Percentiles rank a stretch among this genome's conserved stretches.
Conservation (phyloP, 1,139 yeast species). For the Diutina ranongensis region DNA sequence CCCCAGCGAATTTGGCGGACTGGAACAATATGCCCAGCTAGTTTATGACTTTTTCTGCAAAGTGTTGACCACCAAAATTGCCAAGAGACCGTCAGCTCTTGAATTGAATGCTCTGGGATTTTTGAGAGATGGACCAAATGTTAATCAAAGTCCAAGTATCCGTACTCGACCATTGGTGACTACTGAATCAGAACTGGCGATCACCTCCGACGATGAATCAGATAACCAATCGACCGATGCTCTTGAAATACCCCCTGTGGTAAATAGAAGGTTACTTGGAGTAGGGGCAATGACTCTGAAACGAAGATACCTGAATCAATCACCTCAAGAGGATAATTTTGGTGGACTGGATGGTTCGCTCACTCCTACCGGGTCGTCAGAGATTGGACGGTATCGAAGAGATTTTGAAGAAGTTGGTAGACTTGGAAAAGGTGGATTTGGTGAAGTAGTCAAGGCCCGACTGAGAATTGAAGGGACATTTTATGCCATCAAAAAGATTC, state of each 20-base stretch:
- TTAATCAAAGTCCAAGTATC: not conserved
- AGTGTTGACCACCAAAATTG: constrained; percentile 54
- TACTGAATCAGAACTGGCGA: not conserved
- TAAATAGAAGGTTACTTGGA: not conserved
- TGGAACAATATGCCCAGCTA: constrained; percentile 23
- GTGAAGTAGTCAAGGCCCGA: constrained; percentile 92
- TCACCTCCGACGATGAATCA: not conserved
- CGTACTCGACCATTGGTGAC: not conserved
- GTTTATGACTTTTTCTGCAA: constrained; percentile 55
- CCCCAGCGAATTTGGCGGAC: constrained; percentile 17
- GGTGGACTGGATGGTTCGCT: not conserved
- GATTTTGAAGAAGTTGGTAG: constrained; percentile 92
- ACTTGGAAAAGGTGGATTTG: constrained; percentile 94
- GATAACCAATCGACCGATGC: not conserved
- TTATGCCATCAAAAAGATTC: constrained; percentile 87
- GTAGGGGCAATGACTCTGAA: not conserved
- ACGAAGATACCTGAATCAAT: constrained; percentile 2
- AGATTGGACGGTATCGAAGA: constrained; percentile 21
- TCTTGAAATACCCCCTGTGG: not conserved
- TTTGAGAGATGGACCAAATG: constrained; percentile 44
- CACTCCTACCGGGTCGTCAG: not conserved
- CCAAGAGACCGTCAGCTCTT: constrained; percentile 69
- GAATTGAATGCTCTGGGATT: constrained; percentile 79
- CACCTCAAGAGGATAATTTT: not conserved
- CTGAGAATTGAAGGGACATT: constrained; percentile 88